Percentiles rank a stretch among this genome's conserved stretches.
These are phyloP conservation scores for Claviceps sp. DNA, from an alignment of 2,329 filamentous ascomycete species.

Conservation along the genomic window DNA sequence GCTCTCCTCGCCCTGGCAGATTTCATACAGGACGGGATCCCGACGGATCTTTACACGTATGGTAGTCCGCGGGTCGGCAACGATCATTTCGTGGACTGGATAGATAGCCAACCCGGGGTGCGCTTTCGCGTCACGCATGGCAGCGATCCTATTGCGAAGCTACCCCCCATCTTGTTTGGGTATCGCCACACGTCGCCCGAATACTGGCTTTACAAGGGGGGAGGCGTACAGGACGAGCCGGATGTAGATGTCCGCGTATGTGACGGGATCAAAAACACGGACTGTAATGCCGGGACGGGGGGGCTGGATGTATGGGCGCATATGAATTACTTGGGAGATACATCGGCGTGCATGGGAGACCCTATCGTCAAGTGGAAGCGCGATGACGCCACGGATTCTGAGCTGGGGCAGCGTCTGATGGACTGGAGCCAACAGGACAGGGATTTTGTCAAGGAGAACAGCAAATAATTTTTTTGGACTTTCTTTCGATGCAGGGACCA, in stretches of 20 bases:
- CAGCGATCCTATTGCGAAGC: slow-evolving; percentile 53
- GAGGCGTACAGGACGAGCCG: slow-evolving; percentile 21
- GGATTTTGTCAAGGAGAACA: neutral
- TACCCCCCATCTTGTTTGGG: slow-evolving; percentile 47
- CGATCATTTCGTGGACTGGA: slow-evolving; percentile 35
- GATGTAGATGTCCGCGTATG: slow-evolving; percentile 32
- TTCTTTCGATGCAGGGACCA: neutral
- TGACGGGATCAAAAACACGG: slow-evolving; percentile 30
- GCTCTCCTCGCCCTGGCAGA: slow-evolving; percentile 45
- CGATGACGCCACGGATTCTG: slow-evolving; percentile 18
- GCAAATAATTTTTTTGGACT: neutral
- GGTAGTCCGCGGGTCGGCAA: slow-evolving; percentile 57
- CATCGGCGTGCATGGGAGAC: slow-evolving; percentile 25
- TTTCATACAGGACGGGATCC: slow-evolving; percentile 34
- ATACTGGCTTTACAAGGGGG: slow-evolving; percentile 43
- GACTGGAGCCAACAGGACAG: slow-evolving; percentile 2
- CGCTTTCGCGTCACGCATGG: slow-evolving; percentile 54
- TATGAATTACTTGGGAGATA: slow-evolving; percentile 32
- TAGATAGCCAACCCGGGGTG: slow-evolving; percentile 36
- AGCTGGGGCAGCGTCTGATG: slow-evolving; percentile 25
- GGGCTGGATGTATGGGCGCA: slow-evolving; percentile 34
- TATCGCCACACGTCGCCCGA: slow-evolving; percentile 58
- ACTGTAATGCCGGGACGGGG: slow-evolving; percentile 37
- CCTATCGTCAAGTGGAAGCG: slow-evolving; percentile 14
- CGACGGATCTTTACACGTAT: slow-evolving; percentile 48